Evolutionary conservation across 2,329 filamentous ascomycete genomes (phyloP).

Genomic region (Didymella glomerata): DNA sequence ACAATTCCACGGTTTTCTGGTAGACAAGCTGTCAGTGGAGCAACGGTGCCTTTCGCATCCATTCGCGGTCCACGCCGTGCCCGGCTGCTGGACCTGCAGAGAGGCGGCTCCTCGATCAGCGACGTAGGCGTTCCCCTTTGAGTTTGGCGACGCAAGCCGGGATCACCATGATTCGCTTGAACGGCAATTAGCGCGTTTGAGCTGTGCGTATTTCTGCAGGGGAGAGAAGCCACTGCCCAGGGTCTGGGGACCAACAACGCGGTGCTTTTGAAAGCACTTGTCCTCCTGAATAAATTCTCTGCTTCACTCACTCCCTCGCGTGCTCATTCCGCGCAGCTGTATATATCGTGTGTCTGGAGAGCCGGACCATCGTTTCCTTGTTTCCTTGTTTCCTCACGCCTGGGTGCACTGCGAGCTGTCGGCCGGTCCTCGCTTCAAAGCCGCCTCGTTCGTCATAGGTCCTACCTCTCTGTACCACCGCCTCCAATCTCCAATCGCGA

Average conservation of each 20-base stretch:
- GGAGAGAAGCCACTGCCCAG: constrained; percentile 20
- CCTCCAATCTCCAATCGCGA: constrained; percentile 22
- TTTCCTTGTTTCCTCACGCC: constrained; percentile 26
- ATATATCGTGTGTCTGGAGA: constrained; percentile 26
- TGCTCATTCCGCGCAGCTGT: constrained; percentile 22
- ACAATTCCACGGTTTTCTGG: constrained; percentile 2
- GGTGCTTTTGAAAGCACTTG: constrained; percentile 25
- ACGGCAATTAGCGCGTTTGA: constrained; percentile 23
- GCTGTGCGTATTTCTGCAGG: constrained; percentile 12
- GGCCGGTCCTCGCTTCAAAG: constrained; percentile 45
- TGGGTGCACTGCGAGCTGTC: constrained; percentile 24
- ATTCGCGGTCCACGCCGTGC: constrained; percentile 20
- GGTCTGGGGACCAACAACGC: constrained; percentile 21
- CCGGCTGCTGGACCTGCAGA: constrained; percentile 17
- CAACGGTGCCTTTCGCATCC: constrained; percentile 1
- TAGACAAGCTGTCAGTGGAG: constrained; percentile 18
- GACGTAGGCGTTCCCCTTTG: constrained; percentile 19
- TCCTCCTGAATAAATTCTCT: constrained; percentile 27
- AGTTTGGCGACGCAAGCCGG: constrained; percentile 21
- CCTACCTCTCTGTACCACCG: constrained; percentile 18
- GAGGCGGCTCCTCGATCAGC: constrained; percentile 20
- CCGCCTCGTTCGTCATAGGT: constrained; percentile 33
- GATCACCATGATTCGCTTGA: constrained; percentile 33
- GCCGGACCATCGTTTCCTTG: constrained; percentile 36
- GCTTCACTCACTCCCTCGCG: constrained; percentile 22